Evolutionary conservation across 1,284 basidiomycete genomes (phyloP), one percentile per base, ranked within the genome.

Genomic region (Xerocomus amazonicus): DNA sequence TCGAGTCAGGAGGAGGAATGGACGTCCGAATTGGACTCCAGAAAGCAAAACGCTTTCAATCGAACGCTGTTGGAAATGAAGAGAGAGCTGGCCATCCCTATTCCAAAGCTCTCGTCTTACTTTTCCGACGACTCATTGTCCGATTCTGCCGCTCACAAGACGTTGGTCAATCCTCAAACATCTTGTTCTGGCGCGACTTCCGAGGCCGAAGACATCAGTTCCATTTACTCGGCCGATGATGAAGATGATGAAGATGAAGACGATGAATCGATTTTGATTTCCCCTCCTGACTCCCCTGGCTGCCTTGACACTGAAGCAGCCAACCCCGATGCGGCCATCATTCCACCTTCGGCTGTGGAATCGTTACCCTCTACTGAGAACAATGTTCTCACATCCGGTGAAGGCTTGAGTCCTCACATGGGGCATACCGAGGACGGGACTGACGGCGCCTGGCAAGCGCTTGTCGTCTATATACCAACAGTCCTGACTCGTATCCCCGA

Each of bases 1-100:
- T 57, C 43, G 1, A 55, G 34, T 17, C 44, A 46, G 43, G 50
- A 43, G 1, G 57, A 57, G 12, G 57, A 59, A 3, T 54, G 57
- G 50, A 59, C 57, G 4, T 49, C 50, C 1, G 57, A 59, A 16
- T 39, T 54, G 0, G 50, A 57, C n/a, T 38, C 47, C 0, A 38
- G 45, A 1, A 57, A 45, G 14, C 55, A 59, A 9, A 49, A 48
- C 10, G 43, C 28, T 3, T 48, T 52, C 27, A 44, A 52, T 9
- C 45, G 29, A 12, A 14, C 9, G 1, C 40, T 53, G 41, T 48
- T 29, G 14, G 49, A 36, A 10, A 57, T 49, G 54, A 59, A 50
- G 47, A 47, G 57, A 23, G 6, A 49, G 27, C 33, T 59, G 2
- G 45, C 46, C 0, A 1, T 29, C 0, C 54, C 56, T 16, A 2